A percentile compares a stretch with the other conserved stretches of the same genome.
These are phyloP conservation scores for Hyphodiscus hymeniophilus DNA, from an alignment of 495 filamentous ascomycete species.

Conservation along the genomic window DNA sequence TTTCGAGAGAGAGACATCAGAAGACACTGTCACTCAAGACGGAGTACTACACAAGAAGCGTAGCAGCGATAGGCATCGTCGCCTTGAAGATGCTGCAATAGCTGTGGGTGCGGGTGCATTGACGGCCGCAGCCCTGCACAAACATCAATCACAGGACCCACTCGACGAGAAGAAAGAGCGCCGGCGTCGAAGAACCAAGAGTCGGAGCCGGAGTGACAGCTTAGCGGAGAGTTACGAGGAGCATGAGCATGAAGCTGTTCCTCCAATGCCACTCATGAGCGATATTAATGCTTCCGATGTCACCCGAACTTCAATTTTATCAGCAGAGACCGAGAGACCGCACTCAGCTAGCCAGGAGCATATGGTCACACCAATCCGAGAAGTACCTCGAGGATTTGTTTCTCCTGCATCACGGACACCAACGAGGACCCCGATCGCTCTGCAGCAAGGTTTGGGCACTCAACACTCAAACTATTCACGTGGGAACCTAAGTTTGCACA, in stretches of 20 bases:
- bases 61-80: conserved; percentile 44
- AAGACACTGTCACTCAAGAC: conserved; percentile 42
- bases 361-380: conserved; percentile 42
- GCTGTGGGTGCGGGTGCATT: conserved; percentile 48
- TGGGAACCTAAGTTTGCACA: conserved; percentile 43
- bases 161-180: conserved; percentile 43
- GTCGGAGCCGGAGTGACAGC: conserved; percentile 46
- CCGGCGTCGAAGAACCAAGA: conserved; percentile 37
- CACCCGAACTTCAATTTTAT: conserved; percentile 82
- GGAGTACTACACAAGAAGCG: conserved; percentile 46
- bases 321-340: conserved; percentile 67
- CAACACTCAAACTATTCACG: conserved; percentile 53
- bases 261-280: conserved; percentile 76
- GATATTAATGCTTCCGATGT: conserved; percentile 76
- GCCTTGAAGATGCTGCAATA: conserved; percentile 46
- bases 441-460: conserved; percentile 33
- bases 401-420: conserved; percentile 49
- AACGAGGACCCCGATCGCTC: conserved; percentile 33
- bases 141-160: conserved; percentile 56
- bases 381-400: conserved; percentile 43
- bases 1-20: conserved; percentile 22
- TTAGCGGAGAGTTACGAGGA: conserved; percentile 34
- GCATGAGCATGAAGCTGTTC: conserved; percentile 22
- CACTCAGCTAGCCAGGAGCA: conserved; percentile 45
- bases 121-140: conserved; percentile 55